These are phyloP conservation scores for Lunularia cruciata DNA, from an alignment of 225 moss, liverwort and hornwort genomes.

Conservation along the genomic window DNA sequence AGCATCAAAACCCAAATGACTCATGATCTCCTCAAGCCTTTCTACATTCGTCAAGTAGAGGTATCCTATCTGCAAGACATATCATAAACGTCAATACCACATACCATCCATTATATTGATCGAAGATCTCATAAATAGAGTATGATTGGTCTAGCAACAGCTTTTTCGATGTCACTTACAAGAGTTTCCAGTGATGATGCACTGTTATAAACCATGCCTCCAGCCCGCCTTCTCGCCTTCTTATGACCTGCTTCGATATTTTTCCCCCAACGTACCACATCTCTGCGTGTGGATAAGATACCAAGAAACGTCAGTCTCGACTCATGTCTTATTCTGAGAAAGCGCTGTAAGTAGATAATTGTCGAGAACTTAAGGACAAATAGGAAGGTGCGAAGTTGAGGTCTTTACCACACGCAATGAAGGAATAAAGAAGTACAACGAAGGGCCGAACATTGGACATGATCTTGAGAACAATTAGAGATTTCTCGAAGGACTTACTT, in stretches of 20 bases:
- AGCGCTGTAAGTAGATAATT: background rate
- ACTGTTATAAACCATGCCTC: constrained; percentile 72
- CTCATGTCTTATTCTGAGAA: background rate
- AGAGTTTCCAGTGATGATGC: constrained; percentile 96
- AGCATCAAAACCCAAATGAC: constrained; percentile 59
- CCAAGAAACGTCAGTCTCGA: background rate
- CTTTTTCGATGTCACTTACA: too few relatives aligned
- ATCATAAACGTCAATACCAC: background rate
- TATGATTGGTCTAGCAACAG: too few relatives aligned
- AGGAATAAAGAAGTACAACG: background rate
- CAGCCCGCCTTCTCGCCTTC: constrained; percentile 82
- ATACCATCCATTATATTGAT: background rate
- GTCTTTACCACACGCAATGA: too few relatives aligned
- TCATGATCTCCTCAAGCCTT: constrained; percentile 78
- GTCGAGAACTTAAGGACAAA: too few relatives aligned
- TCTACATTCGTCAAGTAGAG: constrained; percentile 72
- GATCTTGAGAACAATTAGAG: background rate
- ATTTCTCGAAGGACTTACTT: constrained; percentile 36
- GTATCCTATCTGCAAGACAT: constrained; percentile 78
- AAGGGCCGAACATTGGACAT: background rate
- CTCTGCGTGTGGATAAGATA: constrained; percentile 50
- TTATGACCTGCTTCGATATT: constrained; percentile 88
- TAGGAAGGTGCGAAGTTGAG: background rate
- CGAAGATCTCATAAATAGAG: background rate
- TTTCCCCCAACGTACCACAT: constrained; percentile 92